Percentiles rank a stretch among this genome's conserved stretches.
Conservation (phyloP, 2,329 filamentous ascomycete genomes). For the Colletotrichum sojae region DNA sequence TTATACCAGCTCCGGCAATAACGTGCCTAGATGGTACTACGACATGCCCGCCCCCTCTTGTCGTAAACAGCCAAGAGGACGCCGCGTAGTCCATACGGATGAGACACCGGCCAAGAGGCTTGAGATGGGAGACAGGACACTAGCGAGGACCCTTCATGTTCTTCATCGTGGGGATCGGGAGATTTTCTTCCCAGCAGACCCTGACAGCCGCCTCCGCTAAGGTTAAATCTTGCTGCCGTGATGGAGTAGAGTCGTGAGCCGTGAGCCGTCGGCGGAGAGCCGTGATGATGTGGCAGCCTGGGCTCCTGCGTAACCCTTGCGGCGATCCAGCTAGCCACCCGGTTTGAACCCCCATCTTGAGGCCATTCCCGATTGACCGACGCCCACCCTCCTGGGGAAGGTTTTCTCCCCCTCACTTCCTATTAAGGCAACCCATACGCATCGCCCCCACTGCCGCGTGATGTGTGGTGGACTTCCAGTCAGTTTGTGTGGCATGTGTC, state of each 20-base stretch:
- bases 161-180: slow-evolving; percentile 13
- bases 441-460: not conserved
- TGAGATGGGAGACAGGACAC: not conserved
- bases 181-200: not conserved
- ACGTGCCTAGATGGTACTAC: not conserved
- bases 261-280: slow-evolving; percentile 1
- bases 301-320: slow-evolving; percentile 20
- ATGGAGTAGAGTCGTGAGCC: slow-evolving; percentile 21
- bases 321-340: slow-evolving; percentile 23
- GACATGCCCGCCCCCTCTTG: not conserved
- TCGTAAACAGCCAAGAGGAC: slow-evolving; percentile 5
- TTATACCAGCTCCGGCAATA: not conserved
- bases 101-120: not conserved
- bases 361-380: slow-evolving; percentile 14
- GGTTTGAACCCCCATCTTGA: slow-evolving; percentile 26
- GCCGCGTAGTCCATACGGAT: not conserved
- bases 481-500: slow-evolving; percentile 9
- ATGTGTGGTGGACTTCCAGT: not conserved
- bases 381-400: slow-evolving; percentile 13
- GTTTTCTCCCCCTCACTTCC: slow-evolving; percentile 34
- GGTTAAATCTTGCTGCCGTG: slow-evolving; percentile 22
- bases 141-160: not conserved
- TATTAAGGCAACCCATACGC: slow-evolving; percentile 21
- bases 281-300: not conserved
- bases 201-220: not conserved